Percentiles rank a stretch among this genome's conserved stretches.
phyloP scores from a whole-genome alignment of 441 rosid genomes.

The Gossypium gossypioides region DNA sequence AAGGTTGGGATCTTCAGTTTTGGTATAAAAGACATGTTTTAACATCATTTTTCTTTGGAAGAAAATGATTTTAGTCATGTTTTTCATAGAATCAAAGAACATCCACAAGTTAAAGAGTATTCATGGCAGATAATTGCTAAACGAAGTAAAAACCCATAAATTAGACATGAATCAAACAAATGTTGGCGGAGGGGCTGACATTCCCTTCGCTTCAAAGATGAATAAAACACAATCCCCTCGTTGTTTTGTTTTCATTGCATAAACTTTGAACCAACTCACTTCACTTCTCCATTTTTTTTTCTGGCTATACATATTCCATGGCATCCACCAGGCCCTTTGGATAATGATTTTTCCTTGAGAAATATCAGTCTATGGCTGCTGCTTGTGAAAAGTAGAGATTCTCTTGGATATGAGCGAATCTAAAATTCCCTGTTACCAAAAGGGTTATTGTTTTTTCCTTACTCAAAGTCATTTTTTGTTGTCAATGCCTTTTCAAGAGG shows the following conservation, averaged over 20 bases:
- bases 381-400: not conserved
- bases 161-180: not conserved
- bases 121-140: no score
- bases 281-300: not conserved
- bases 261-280: not conserved
- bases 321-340: not conserved
- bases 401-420: not conserved
- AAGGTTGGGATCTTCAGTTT: no score
- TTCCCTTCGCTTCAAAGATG: not conserved
- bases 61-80: not conserved
- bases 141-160: no score
- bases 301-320: not conserved
- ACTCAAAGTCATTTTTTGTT: not conserved
- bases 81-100: not conserved
- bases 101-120: not conserved
- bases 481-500: not conserved
- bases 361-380: not conserved
- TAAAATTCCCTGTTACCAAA: not conserved
- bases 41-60: not conserved
- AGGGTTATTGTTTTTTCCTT: not conserved
- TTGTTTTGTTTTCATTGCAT: not conserved
- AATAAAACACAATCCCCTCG: not conserved
- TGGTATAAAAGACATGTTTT: no score
- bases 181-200: not conserved
- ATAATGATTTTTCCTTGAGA: not conserved